Evolutionary conservation across 169 alveolate species (phyloP), one percentile per base, ranked within the genome.

Genomic region (Cryptosporidium viatorum): DNA sequence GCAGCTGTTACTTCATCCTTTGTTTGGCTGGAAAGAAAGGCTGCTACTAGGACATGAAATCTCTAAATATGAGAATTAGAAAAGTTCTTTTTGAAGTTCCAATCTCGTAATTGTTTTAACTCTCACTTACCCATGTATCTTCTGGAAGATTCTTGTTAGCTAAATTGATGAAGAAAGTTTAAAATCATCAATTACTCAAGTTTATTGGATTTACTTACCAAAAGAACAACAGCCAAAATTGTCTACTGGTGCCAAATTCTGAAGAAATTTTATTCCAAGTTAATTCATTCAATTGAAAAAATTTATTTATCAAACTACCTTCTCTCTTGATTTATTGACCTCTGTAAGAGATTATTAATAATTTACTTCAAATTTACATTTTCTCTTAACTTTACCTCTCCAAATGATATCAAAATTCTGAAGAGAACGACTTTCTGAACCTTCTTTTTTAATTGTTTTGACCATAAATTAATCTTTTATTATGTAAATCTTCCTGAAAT

Each of bases 21-120:
- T 26, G 98, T 96, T 86, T 95, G 96, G 75, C 97, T 93, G 18
- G 97, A 94, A 14, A 96, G 86, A 94, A 96, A 85, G 55, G 95
- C 94, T 6, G 97, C 96, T 7, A 96, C 93, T 16, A 95, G 69
- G 2, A 94, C 92, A 58, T 94, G 97, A 84, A 94, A 95, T 35
- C 96, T 84, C 91, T 92, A 93, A 10, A 80, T 14, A 3, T 23
- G 3, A 0, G 18, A n/a, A 33, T 41, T 55, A 55, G 23, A 0
- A 7, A 23, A 55, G 18, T 55, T n/a, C n/a, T 26, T 55, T 26
- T 23, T 55, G 35, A 48, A n/a, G 18, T 29, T 16, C 3, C 33
- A 43, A 18, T 71, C 39, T 1, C 12, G 37, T n/a, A 14, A 21
- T 9, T 9, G 14, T 8, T 12, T 5, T 23, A 18, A 37, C 18